These are phyloP conservation scores for Gracilariopsis chorda DNA, from an alignment of 23 red algal species.

Conservation along the genomic window DNA sequence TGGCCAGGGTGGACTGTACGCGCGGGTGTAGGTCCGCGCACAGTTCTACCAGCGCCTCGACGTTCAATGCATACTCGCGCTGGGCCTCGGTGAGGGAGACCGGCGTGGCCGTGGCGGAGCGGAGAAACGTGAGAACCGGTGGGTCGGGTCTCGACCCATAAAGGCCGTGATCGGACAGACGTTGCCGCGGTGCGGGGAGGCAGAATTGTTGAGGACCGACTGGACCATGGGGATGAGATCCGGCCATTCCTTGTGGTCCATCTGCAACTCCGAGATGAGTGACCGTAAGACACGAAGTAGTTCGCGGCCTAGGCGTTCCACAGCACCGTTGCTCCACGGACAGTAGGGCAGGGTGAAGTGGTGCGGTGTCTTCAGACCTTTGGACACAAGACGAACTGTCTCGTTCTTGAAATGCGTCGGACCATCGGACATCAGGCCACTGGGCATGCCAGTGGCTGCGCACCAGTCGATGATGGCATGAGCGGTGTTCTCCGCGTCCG, in stretches of 20 bases:
- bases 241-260: not conserved
- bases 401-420: not conserved
- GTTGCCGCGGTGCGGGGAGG: not conserved
- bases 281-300: not conserved
- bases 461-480: not conserved
- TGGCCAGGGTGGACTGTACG: too few relatives aligned
- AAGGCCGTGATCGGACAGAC: not conserved
- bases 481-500: not conserved
- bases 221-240: not conserved
- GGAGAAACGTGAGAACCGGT: not conserved
- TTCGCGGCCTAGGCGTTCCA: not conserved
- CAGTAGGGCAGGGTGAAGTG: not conserved
- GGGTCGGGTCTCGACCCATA: not conserved
- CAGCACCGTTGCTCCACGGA: not conserved
- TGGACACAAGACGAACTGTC: not conserved
- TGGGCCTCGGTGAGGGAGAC: not conserved
- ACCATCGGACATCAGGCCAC: too few relatives aligned
- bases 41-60: too few relatives aligned
- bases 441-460: not conserved
- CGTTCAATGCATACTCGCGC: too few relatives aligned
- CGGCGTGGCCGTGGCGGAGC: not conserved
- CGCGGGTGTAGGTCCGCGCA: too few relatives aligned
- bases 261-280: not conserved
- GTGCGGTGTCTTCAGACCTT: not conserved
- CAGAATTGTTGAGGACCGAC: not conserved